phyloP scores from a whole-genome alignment of 352 stramenopile species.

The Phytophthora uliginosa region DNA sequence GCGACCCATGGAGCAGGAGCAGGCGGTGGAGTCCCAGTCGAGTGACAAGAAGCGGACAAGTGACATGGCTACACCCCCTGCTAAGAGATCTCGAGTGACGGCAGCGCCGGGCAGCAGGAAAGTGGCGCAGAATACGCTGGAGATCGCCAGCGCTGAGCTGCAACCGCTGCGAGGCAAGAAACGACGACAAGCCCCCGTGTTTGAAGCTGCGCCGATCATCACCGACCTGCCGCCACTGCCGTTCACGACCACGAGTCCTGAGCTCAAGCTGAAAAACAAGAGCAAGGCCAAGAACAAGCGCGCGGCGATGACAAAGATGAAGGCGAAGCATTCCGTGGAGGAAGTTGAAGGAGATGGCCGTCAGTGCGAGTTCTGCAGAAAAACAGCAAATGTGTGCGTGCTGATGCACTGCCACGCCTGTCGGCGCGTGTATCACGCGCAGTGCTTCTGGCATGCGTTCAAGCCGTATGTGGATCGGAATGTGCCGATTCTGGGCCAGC shows the following conservation, averaged over 20 bases:
- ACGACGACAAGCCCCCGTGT: constrained; percentile 20
- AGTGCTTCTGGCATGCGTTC: constrained; percentile 52
- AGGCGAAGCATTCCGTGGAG: constrained; percentile 6
- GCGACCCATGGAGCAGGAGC: not conserved
- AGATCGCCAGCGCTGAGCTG: not conserved
- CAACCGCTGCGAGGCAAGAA: constrained; percentile 30
- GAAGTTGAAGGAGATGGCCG: constrained; percentile 19
- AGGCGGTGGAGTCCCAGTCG: not conserved
- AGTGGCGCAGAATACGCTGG: constrained; percentile 11
- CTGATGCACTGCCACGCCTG: constrained; percentile 52
- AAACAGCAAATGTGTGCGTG: constrained; percentile 41
- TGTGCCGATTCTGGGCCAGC: constrained; percentile 43
- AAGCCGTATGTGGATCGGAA: constrained; percentile 34
- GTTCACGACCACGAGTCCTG: constrained; percentile 30
- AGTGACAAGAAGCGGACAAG: constrained; percentile 25
- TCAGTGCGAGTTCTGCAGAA: constrained; percentile 58
- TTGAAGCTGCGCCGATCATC: constrained; percentile 37
- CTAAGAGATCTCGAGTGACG: constrained; percentile 16
- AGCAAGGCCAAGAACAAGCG: constrained; percentile 8
- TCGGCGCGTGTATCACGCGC: constrained; percentile 53
- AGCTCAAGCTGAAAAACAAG: constrained; percentile 15
- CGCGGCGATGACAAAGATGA: constrained; percentile 10
- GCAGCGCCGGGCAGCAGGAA: constrained; percentile 7
- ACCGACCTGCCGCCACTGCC: constrained; percentile 43
- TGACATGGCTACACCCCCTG: not conserved